Conservation (phyloP, 768 basidiomycete genomes). For the Crassisporium funariophilum region DNA sequence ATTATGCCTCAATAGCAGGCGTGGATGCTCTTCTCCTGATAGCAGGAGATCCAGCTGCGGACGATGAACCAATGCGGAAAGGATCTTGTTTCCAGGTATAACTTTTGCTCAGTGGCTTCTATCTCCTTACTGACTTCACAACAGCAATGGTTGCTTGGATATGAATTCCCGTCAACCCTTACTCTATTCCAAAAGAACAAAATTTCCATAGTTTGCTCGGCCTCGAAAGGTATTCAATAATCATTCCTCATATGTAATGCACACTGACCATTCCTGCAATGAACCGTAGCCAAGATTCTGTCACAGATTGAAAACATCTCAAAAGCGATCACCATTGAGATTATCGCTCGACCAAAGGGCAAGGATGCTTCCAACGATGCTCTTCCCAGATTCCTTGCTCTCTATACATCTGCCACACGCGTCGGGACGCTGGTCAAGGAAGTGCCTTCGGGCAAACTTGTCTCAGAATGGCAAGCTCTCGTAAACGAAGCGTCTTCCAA, state of each 20-base stretch:
- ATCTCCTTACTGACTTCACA: conserved; percentile 17
- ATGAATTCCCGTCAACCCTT: conserved; percentile 95
- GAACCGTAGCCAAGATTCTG: conserved; percentile 86
- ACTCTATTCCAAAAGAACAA: conserved; percentile 80
- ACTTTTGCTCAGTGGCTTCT: conserved; percentile 1
- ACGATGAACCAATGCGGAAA: conserved; percentile 90
- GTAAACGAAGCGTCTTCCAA: conserved; percentile 55
- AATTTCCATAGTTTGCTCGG: conserved; percentile 80
- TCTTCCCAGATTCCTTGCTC: conserved; percentile 64
- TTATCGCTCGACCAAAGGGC: conserved; percentile 75
- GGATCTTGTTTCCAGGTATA: conserved; percentile 88
- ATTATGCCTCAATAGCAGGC: conserved; percentile 67
- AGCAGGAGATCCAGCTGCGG: conserved; percentile 77
- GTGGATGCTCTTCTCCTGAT: conserved; percentile 70
- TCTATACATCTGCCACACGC: conserved; percentile 60
- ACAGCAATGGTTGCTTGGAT: conserved; percentile 95
- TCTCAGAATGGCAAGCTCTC: conserved; percentile 81
- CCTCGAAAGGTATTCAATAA: conserved; percentile 73
- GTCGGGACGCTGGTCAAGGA: conserved; percentile 85
- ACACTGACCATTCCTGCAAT: conserved; percentile 5
- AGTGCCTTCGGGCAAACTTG: conserved; percentile 79
- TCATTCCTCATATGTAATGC: conserved; percentile 9
- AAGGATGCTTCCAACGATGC: conserved; percentile 80
- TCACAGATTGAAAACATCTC: conserved; percentile 68
- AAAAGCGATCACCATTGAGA: conserved; percentile 66